Conservation (phyloP, 495 filamentous ascomycete genomes). For the Neurospora tetraspora region DNA sequence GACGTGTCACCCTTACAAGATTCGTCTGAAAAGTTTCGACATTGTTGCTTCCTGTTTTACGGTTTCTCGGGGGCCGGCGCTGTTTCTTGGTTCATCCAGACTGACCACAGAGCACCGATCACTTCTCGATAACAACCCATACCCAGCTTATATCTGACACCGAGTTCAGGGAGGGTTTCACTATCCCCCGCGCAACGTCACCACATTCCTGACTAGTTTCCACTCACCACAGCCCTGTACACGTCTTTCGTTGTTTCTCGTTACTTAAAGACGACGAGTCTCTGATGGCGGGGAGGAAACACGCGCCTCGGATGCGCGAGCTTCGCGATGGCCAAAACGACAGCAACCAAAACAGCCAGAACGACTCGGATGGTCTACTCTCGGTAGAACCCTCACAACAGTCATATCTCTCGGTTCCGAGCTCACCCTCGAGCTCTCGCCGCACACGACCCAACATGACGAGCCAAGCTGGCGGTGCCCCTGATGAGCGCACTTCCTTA, state of each 20-base stretch:
- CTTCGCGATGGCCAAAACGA: not conserved
- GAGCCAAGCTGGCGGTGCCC: slow-evolving; percentile 20
- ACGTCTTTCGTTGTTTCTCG: not conserved
- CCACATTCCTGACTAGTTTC: not conserved
- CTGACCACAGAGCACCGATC: not conserved
- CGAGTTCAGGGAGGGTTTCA: not conserved
- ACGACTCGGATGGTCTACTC: slow-evolving; percentile 4
- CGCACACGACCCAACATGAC: slow-evolving; percentile 12
- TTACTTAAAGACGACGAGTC: not conserved
- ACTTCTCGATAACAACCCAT: not conserved
- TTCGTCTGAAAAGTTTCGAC: not conserved
- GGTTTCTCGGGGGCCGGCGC: not conserved
- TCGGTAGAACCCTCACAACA: slow-evolving; percentile 2
- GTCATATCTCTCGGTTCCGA: slow-evolving; percentile 20
- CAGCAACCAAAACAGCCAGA: not conserved
- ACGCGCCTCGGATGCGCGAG: slow-evolving; percentile 15
- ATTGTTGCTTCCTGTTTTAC: not conserved
- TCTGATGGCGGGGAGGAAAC: slow-evolving; percentile 16
- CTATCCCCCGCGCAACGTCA: not conserved
- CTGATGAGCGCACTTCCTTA: slow-evolving; percentile 40
- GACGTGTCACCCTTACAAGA: not conserved
- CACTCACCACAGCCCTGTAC: not conserved
- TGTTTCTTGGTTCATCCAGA: not conserved
- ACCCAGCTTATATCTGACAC: not conserved
- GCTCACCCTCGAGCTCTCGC: slow-evolving; percentile 18